phyloP scores from a whole-genome alignment of 192 early-diverging fungal genomes.

The Umbelopsis isabellina region DNA sequence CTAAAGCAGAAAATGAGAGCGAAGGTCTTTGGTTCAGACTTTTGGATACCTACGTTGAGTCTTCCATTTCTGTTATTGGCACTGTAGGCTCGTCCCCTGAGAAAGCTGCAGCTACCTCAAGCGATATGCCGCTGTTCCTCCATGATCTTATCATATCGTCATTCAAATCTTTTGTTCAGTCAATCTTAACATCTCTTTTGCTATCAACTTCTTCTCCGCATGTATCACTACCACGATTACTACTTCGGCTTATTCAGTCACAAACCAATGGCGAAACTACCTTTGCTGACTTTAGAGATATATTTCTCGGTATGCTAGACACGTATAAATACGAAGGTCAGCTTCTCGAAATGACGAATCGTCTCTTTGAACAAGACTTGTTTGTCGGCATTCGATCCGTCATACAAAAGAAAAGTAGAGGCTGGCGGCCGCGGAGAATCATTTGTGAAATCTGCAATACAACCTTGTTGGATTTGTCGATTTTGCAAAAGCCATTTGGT shows the following conservation, averaged over 20 bases:
- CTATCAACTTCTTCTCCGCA: slow-evolving; percentile 61
- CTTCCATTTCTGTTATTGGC: slow-evolving; percentile 49
- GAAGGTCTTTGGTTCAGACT: slow-evolving; percentile 61
- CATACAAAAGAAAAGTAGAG: slow-evolving; percentile 52
- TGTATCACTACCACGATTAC: slow-evolving; percentile 56
- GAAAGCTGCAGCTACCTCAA: background rate
- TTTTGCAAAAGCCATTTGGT: slow-evolving; percentile 42
- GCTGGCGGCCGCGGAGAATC: slow-evolving; percentile 58
- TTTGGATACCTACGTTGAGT: slow-evolving; percentile 59
- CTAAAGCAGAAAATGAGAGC: slow-evolving; percentile 36
- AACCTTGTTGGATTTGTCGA: slow-evolving; percentile 51
- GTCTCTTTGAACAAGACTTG: slow-evolving; percentile 61
- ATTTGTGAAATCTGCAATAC: slow-evolving; percentile 58
- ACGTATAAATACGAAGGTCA: slow-evolving; percentile 69
- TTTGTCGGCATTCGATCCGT: slow-evolving; percentile 55
- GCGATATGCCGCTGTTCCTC: slow-evolving; percentile 20
- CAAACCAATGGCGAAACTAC: slow-evolving; percentile 50
- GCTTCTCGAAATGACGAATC: slow-evolving; percentile 62
- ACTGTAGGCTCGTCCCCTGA: background rate
- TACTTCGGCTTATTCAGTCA: slow-evolving; percentile 58
- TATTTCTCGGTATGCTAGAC: slow-evolving; percentile 65
- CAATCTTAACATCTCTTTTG: slow-evolving; percentile 57
- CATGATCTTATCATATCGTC: slow-evolving; percentile 49
- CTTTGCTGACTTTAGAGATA: slow-evolving; percentile 60
- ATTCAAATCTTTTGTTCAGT: slow-evolving; percentile 62